A percentile compares a stretch with the other conserved stretches of the same genome.
Conservation (phyloP, 352 stramenopile genomes). For the Pythium insidiosum region DNA sequence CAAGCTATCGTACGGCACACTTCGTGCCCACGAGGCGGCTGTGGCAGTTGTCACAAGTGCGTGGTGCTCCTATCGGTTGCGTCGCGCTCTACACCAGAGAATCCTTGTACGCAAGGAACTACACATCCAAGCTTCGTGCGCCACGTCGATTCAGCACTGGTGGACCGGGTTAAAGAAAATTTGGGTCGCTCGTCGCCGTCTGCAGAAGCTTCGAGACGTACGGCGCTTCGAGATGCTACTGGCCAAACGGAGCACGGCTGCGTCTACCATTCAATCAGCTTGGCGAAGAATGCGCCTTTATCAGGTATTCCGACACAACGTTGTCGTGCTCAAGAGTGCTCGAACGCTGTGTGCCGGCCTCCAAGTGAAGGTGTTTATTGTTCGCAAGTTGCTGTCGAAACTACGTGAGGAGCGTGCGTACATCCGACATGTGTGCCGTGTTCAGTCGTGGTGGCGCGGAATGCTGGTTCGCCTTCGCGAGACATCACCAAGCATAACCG, state of each 20-base stretch:
- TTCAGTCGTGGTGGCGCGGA: slow-evolving; percentile 74
- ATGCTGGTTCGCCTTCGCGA: slow-evolving; percentile 46
- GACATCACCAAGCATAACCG: slow-evolving; percentile 24
- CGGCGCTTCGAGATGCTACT: slow-evolving; percentile 1
- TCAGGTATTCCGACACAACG: background rate
- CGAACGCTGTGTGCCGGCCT: slow-evolving; percentile 2
- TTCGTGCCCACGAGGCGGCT: no score
- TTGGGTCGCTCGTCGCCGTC: background rate
- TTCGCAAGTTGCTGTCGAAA: slow-evolving; percentile 4
- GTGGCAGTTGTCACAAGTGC: no score
- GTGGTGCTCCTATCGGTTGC: no score
- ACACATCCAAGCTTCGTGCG: background rate
- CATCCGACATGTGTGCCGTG: slow-evolving; percentile 14
- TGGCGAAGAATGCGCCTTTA: slow-evolving; percentile 1
- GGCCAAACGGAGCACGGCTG: background rate
- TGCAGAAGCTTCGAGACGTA: background rate
- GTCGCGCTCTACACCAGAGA: no score
- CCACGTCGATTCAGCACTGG: slow-evolving; percentile 11
- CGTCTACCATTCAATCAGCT: background rate
- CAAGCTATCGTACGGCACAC: no score
- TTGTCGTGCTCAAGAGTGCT: slow-evolving; percentile 4
- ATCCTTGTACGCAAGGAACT: no score
- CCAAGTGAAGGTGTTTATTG: slow-evolving; percentile 3
- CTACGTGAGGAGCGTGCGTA: slow-evolving; percentile 4
- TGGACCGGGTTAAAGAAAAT: slow-evolving; percentile 6